Base-by-base conservation (phyloP, 768 basidiomycete species). In the Xerocomellus dryophilus region DNA sequence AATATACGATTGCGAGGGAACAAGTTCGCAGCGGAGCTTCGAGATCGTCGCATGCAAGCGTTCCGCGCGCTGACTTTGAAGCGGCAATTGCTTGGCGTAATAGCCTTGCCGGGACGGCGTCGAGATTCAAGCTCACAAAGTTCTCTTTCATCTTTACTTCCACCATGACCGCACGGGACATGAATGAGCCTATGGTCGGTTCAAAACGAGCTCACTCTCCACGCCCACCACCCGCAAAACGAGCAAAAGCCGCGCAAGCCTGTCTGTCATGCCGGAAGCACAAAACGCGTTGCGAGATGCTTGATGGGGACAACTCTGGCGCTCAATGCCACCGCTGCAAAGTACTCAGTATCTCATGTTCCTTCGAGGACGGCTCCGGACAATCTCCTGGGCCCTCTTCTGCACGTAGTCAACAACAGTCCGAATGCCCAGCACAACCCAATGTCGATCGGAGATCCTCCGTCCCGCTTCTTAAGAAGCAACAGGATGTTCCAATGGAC, bases 231-330 rank as follows among this genome's bases (percentile, higher is more conserved):
- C 65, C 72, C 27, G 53, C 70, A 34, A 78, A 76, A 56, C 67
- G 76, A 47, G 69, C 73, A 20, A 78, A 78, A 54, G 72, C 76
- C 0, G 67, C 72, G 8, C 76, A 78, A 56, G 78, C 78, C 2
- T 79, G 78, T 57, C 53, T 73, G 4, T 73, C 75, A 23, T 79
- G 78, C 53, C 68, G 78, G n/a, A 71, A 72, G 52, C 74, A 78
- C 58, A 80, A 80, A 50, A 78, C 76, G 39, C 74, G 78, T 10
- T 79, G 79, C 60, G 79, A 80, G 65, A 67, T 77, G 50, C 70
- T 80, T n/a, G 79, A 78, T 20, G 68, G 66, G n/a, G 61, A 66
- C 51, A 64, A 70, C 39, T 57, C 67, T 29, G 67, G 63, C 23
- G 60, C 74, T 27, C 74, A 76, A 32, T 80, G 78, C 39, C 78